A percentile compares a stretch with the other conserved stretches of the same genome.
These are phyloP conservation scores for Alternaria arborescens DNA, from an alignment of 2,329 filamentous ascomycete genomes.

Conservation along the genomic window DNA sequence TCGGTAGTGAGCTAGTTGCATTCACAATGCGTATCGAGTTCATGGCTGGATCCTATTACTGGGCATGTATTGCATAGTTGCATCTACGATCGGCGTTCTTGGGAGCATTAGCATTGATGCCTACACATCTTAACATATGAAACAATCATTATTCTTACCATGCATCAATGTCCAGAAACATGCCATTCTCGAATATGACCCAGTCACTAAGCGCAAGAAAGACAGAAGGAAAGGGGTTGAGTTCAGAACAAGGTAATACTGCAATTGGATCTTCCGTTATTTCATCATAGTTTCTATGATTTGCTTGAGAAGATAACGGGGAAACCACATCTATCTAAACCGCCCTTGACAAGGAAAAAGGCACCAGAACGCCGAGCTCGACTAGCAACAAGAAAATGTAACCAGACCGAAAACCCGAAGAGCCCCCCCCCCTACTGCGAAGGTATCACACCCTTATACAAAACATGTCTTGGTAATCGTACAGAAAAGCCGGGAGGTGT, in stretches of 20 bases:
- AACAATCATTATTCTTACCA: not conserved
- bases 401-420: slow-evolving; percentile 7
- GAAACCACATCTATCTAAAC: not conserved
- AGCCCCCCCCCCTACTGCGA: not conserved
- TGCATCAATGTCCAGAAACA: not conserved
- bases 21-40: not conserved
- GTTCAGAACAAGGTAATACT: not conserved
- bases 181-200: not conserved
- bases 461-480: slow-evolving; percentile 16
- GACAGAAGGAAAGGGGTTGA: no score
- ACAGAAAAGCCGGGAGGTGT: slow-evolving; percentile 12
- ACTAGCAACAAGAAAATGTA: slow-evolving; percentile 11
- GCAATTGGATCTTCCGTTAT: not conserved
- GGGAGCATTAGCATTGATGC: not conserved
- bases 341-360: not conserved
- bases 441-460: slow-evolving; percentile 19
- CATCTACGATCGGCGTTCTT: not conserved
- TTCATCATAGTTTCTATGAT: not conserved
- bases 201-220: not conserved
- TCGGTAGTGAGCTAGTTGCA: slow-evolving; percentile 8
- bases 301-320: not conserved
- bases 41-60: not conserved
- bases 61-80: not conserved
- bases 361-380: slow-evolving; percentile 18
- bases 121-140: not conserved